Evolutionary conservation across 2,329 filamentous ascomycete genomes (phyloP).

Genomic region (Clathrospora elynae): DNA sequence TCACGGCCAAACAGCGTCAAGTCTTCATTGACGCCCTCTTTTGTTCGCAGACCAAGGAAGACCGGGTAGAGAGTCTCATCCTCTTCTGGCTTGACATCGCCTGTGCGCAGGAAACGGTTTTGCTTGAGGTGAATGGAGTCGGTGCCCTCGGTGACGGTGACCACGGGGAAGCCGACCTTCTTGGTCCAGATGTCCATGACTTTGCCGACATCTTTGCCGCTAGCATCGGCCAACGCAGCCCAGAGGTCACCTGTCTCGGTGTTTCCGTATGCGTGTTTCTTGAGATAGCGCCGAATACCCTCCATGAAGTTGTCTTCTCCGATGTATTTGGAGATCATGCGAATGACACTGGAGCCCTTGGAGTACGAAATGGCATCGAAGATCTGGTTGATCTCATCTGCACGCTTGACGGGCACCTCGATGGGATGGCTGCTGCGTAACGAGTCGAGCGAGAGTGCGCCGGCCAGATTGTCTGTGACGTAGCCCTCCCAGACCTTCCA

Average conservation of each 20-base stretch:
- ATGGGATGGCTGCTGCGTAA: constrained; percentile 94
- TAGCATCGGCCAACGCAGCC: constrained; percentile 84
- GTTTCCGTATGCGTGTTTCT: constrained; percentile 96
- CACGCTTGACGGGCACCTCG: constrained; percentile 92
- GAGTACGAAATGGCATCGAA: constrained; percentile 98
- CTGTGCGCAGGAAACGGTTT: constrained; percentile 91
- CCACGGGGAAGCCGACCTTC: constrained; percentile 89
- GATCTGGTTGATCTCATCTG: constrained; percentile 96
- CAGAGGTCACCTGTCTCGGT: constrained; percentile 90
- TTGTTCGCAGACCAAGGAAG: constrained; percentile 82
- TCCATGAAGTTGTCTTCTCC: constrained; percentile 93
- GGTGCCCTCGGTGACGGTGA: constrained; percentile 78
- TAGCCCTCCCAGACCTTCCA: constrained; percentile 99
- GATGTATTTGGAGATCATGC: constrained; percentile 96
- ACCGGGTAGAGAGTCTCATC: constrained; percentile 87
- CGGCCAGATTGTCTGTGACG: constrained; percentile 89
- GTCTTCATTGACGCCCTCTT: constrained; percentile 79
- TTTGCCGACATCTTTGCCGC: constrained; percentile 85
- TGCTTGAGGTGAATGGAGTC: constrained; percentile 86
- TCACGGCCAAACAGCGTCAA: constrained; percentile 76
- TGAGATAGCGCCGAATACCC: constrained; percentile 86
- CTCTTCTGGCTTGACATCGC: constrained; percentile 91
- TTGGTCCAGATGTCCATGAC: constrained; percentile 98
- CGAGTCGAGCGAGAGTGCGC: constrained; percentile 85
- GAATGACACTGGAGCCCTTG: constrained; percentile 92